These are phyloP conservation scores for Rugonectria rugulosa DNA, from an alignment of 2,329 filamentous ascomycete genomes.

Conservation along the genomic window DNA sequence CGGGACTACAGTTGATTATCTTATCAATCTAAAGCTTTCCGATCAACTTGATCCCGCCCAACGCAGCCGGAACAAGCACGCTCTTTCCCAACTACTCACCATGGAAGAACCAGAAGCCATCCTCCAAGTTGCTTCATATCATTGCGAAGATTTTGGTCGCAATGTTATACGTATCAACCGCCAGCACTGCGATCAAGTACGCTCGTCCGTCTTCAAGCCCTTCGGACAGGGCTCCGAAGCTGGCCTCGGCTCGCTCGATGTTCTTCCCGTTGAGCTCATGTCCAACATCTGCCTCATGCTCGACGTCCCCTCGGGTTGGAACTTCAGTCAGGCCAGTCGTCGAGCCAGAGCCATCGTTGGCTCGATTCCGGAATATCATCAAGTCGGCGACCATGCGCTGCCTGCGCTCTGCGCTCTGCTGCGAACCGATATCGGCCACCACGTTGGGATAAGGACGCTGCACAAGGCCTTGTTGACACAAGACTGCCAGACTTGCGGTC, in stretches of 20 bases:
- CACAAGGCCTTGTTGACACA: conserved; percentile 13
- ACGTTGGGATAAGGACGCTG: conserved; percentile 12
- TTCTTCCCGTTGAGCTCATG: conserved; percentile 19
- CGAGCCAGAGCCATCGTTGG: conserved; percentile 10
- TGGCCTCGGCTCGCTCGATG: conserved; percentile 15
- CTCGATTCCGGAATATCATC: conserved; percentile 17
- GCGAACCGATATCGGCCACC: conserved; percentile 18
- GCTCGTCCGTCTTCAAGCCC: conserved; percentile 15
- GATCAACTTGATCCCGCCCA: not conserved
- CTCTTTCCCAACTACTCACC: not conserved
- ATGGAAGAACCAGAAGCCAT: conserved; percentile 16
- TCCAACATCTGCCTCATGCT: conserved; percentile 20
- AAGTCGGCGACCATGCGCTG: conserved; percentile 15
- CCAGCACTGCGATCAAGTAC: conserved; percentile 12
- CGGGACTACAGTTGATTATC: not conserved
- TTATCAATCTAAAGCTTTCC: conserved; percentile 6
- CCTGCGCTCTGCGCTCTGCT: conserved; percentile 12
- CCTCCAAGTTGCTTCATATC: conserved; percentile 9
- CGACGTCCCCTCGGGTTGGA: conserved; percentile 16
- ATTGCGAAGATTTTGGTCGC: conserved; percentile 14
- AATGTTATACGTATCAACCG: conserved; percentile 13
- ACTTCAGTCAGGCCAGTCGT: conserved; percentile 14
- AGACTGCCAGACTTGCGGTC: conserved; percentile 13
- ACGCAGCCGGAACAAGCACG: not conserved
- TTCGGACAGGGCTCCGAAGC: conserved; percentile 12